Evolutionary conservation across 192 early-diverging fungal genomes (phyloP).

Genomic region (Rhizoclosmatium sp.): DNA sequence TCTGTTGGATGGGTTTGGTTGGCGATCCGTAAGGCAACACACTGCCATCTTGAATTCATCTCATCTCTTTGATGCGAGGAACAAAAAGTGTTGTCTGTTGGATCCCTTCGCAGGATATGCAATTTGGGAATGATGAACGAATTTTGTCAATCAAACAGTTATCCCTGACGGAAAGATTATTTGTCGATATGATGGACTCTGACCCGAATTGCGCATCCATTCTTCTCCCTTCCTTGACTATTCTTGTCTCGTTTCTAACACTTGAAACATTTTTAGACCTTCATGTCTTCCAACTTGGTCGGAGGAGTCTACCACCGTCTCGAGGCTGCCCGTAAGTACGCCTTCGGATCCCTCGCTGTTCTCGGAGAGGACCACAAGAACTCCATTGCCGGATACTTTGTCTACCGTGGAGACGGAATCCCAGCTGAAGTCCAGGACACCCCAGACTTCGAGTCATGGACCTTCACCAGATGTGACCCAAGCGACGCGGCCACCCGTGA

Average conservation of each 20-base stretch:
- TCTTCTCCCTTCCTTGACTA: neutral
- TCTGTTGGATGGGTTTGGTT: too few relatives aligned
- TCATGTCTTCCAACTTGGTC: constrained; percentile 95
- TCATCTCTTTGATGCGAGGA: neutral
- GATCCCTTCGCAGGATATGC: neutral
- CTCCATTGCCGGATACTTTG: constrained; percentile 93
- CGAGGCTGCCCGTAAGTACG: constrained; percentile 92
- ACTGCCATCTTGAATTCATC: neutral
- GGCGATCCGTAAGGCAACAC: neutral
- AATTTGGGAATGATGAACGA: constrained; percentile 16
- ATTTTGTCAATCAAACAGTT: constrained; percentile 44
- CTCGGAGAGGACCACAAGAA: constrained; percentile 86
- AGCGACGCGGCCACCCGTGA: constrained; percentile 66
- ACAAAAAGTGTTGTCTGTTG: neutral
- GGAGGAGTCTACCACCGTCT: constrained; percentile 93
- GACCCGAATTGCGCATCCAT: neutral
- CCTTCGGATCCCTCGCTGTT: constrained; percentile 86
- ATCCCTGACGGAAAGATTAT: constrained; percentile 49
- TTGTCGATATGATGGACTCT: constrained; percentile 41
- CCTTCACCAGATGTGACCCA: constrained; percentile 78
- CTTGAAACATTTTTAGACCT: constrained; percentile 42
- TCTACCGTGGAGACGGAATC: constrained; percentile 86
- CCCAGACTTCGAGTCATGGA: constrained; percentile 89
- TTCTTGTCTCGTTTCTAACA: neutral
- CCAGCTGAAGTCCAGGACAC: constrained; percentile 82